Conservation (phyloP, 768 basidiomycete species). For the Pleurotus ostreatus region DNA sequence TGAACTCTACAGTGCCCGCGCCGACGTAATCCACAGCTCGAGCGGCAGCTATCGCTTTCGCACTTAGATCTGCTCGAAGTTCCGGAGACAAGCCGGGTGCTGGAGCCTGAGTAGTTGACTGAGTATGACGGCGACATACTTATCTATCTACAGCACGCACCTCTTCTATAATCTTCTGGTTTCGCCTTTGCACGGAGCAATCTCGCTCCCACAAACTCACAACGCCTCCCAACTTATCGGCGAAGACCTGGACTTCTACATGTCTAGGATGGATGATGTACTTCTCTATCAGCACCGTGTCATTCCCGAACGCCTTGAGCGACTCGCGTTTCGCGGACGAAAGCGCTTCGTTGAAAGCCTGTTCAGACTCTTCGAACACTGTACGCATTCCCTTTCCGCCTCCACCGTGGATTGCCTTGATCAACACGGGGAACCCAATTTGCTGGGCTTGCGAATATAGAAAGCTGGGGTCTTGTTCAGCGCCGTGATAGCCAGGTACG, state of each 20-base stretch:
- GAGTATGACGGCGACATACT: neutral
- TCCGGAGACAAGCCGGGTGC: conserved; percentile 83
- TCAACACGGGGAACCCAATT: conserved; percentile 88
- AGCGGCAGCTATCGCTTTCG: conserved; percentile 90
- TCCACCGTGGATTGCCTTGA: conserved; percentile 95
- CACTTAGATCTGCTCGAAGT: conserved; percentile 74
- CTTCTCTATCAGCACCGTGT: conserved; percentile 83
- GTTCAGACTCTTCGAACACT: conserved; percentile 45
- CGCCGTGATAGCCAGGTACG: conserved; percentile 91
- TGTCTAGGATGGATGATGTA: conserved; percentile 86
- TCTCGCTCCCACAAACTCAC: conserved; percentile 97
- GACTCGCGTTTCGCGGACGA: conserved; percentile 89
- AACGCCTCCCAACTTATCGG: conserved; percentile 71
- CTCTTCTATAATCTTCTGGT: conserved; percentile 96
- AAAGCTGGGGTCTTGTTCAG: conserved; percentile 70
- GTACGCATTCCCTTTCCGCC: conserved; percentile 96
- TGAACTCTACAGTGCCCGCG: conserved; percentile 94
- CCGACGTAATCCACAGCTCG: conserved; percentile 89
- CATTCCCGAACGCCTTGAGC: conserved; percentile 81
- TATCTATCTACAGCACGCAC: conserved; percentile 26
- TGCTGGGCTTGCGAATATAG: conserved; percentile 65
- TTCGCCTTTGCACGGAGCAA: conserved; percentile 86
- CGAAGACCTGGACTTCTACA: conserved; percentile 94
- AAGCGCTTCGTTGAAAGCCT: conserved; percentile 75
- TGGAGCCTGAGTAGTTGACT: conserved; percentile 55